Evolutionary conservation across 768 basidiomycete genomes (phyloP).

Genomic region (Suillus tomentosus): DNA sequence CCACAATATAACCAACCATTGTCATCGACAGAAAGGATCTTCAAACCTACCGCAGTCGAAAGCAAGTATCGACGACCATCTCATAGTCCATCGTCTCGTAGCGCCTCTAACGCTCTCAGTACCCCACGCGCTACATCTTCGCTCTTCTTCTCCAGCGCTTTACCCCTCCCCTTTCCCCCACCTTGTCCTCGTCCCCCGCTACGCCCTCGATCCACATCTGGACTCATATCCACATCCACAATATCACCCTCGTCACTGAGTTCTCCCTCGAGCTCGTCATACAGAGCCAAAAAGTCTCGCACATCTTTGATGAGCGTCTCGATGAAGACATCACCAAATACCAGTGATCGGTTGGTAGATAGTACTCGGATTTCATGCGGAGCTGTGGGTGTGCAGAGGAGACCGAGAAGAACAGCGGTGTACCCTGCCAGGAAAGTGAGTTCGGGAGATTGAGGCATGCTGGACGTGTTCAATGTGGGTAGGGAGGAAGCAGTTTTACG

Average conservation of each 20-base stretch:
- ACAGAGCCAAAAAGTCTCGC: slow-evolving; percentile 44
- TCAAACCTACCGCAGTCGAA: background rate
- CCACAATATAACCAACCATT: background rate
- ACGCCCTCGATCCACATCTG: background rate
- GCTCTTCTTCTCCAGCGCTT: slow-evolving; percentile 35
- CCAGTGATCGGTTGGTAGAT: slow-evolving; percentile 38
- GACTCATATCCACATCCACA: background rate
- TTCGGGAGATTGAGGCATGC: slow-evolving; percentile 38
- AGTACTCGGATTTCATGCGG: slow-evolving; percentile 35
- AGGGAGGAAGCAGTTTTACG: background rate
- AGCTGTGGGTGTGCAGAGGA: slow-evolving; percentile 40
- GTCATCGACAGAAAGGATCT: background rate
- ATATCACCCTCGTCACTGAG: background rate
- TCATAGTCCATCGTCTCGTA: slow-evolving; percentile 27
- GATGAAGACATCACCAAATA: slow-evolving; percentile 31
- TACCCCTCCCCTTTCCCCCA: slow-evolving; percentile 11
- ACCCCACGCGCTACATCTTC: slow-evolving; percentile 50
- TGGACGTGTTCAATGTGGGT: slow-evolving; percentile 50
- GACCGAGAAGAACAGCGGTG: slow-evolving; percentile 70
- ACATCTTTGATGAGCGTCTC: slow-evolving; percentile 38
- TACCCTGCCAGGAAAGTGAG: slow-evolving; percentile 67
- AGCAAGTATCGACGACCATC: slow-evolving; percentile 27
- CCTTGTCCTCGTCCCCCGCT: background rate
- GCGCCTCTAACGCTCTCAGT: slow-evolving; percentile 52
- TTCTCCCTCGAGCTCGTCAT: slow-evolving; percentile 36